Evolutionary conservation across 176 grass and related monocot genomes (phyloP).

Genomic region (Microstegium vimineum): DNA sequence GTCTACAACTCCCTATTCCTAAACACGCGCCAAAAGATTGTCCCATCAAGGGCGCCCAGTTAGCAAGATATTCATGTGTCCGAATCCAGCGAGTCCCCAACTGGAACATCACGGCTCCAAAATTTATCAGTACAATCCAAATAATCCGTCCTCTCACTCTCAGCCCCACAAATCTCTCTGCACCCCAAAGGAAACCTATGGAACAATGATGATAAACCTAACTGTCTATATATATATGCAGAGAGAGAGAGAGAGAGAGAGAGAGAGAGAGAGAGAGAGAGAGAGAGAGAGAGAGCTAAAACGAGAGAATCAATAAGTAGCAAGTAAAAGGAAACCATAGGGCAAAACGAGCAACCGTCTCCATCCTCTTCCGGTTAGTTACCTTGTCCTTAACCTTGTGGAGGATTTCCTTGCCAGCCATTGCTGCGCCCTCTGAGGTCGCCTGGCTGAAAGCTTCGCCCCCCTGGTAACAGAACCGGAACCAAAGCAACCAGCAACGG

Average conservation of each 20-base stretch:
- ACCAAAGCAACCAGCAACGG: not conserved
- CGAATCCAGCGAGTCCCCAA: not conserved
- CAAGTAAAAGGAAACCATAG: not conserved
- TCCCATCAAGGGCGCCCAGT: not conserved
- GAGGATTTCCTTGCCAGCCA: constrained; percentile 65
- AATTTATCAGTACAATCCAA: constrained; percentile 1
- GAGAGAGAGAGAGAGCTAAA: too few species aligned
- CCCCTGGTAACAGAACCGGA: not conserved
- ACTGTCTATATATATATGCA: not conserved
- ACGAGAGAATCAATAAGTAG: not conserved
- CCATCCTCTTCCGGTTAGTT: constrained; percentile 7
- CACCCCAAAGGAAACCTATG: not conserved
- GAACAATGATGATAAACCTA: not conserved
- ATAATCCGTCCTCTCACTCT: not conserved
- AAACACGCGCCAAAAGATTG: not conserved
- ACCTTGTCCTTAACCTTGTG: constrained; percentile 67
- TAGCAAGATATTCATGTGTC: not conserved
- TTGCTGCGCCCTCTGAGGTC: not conserved
- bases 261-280: too few species aligned
- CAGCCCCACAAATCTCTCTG: not conserved
- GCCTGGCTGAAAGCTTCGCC: constrained; percentile 2
- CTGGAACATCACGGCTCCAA: not conserved
- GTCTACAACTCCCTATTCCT: not conserved
- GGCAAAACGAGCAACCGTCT: not conserved
- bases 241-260: too few species aligned